phyloP scores from a whole-genome alignment of 805 yeast species.

The Nakazawaea ernobii region DNA sequence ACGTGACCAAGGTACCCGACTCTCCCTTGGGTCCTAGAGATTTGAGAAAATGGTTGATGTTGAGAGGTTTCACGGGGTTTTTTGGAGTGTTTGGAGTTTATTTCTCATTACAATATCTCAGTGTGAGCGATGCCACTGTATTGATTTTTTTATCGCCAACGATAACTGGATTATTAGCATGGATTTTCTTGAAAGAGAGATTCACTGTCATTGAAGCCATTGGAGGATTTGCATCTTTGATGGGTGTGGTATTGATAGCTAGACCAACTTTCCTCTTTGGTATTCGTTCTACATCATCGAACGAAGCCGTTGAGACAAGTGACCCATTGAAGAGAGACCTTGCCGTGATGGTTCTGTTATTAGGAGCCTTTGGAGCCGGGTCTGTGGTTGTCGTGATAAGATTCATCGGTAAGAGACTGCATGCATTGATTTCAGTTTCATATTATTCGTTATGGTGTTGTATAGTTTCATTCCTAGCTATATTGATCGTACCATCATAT shows the following conservation, averaged over 20 bases:
- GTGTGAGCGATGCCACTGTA: conserved; percentile 76
- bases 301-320: conserved; percentile 41
- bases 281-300: conserved; percentile 11
- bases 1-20: conserved; percentile 42
- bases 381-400: conserved; percentile 66
- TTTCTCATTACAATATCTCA: conserved; percentile 64
- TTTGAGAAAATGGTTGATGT: conserved; percentile 44
- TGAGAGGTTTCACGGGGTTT: conserved; percentile 71
- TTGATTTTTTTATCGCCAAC: conserved; percentile 76
- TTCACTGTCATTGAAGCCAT: conserved; percentile 62
- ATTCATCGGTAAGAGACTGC: conserved; percentile 71
- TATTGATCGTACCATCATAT: conserved; percentile 52
- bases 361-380: conserved; percentile 68
- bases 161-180: conserved; percentile 70
- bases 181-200: conserved; percentile 57
- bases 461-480: conserved; percentile 46
- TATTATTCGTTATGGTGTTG: conserved; percentile 63
- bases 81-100: conserved; percentile 78
- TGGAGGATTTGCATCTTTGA: conserved; percentile 62
- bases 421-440: conserved; percentile 74
- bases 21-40: conserved; percentile 68
- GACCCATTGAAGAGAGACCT: conserved; percentile 49
- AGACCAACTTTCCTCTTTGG: conserved; percentile 74
- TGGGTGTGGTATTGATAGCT: conserved; percentile 77
- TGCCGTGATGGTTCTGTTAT: conserved; percentile 58